A percentile compares a stretch with the other conserved stretches of the same genome.
These are phyloP conservation scores for Sporobolomyces roseus DNA, from an alignment of 768 basidiomycete genomes.

Conservation along the genomic window DNA sequence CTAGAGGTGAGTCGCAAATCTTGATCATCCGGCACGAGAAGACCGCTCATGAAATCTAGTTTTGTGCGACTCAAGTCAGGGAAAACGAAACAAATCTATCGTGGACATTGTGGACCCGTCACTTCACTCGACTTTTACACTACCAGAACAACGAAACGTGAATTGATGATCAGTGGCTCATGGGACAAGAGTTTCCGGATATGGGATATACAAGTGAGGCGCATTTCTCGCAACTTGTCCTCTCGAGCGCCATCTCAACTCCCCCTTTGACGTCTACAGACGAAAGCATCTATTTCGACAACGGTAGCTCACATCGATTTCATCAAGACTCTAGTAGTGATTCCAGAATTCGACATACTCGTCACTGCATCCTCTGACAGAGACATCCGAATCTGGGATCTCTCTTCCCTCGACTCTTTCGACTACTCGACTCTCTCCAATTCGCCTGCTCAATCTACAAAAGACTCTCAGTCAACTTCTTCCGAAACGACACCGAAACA, in stretches of 20 bases:
- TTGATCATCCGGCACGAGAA: neutral
- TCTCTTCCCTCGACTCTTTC: conserved; percentile 46
- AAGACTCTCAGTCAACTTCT: too few relatives aligned
- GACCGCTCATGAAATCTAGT: too few relatives aligned
- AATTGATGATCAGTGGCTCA: conserved; percentile 76
- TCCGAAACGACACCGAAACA: too few relatives aligned
- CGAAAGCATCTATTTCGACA: conserved; percentile 64
- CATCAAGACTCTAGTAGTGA: conserved; percentile 73
- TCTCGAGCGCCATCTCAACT: too few relatives aligned
- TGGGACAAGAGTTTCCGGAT: conserved; percentile 95
- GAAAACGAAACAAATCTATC: conserved; percentile 68
- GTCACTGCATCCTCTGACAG: conserved; percentile 89
- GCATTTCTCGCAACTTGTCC: neutral
- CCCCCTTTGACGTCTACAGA: too few relatives aligned
- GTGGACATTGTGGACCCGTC: conserved; percentile 83
- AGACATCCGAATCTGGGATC: conserved; percentile 77
- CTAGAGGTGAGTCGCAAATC: conserved; percentile 60
- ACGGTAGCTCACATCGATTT: conserved; percentile 80
- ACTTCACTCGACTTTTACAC: conserved; percentile 67
- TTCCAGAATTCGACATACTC: conserved; percentile 64
- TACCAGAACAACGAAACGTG: conserved; percentile 50
- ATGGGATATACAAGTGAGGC: conserved; percentile 71
- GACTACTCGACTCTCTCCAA: conserved; percentile 49
- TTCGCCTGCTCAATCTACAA: neutral
- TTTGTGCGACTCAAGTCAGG: conserved; percentile 72